Evolutionary conservation across 1,139 yeast species (phyloP).

Genomic region (Suhomyces wounanorum): DNA sequence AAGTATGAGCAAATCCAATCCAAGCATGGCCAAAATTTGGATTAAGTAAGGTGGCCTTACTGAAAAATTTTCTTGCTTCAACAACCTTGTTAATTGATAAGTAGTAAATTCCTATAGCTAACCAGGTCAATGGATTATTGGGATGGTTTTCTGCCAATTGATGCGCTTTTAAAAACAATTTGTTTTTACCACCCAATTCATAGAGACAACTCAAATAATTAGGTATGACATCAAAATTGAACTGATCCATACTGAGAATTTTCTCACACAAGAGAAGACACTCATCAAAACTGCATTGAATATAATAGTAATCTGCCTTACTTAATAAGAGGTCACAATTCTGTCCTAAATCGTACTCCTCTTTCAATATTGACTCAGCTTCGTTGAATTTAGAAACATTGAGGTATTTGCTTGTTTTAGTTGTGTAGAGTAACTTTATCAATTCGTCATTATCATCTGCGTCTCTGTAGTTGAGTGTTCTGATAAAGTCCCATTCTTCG

Average conservation of each 20-base stretch:
- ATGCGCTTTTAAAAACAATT: slow-evolving; percentile 79
- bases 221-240: slow-evolving; percentile 75
- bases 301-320: slow-evolving; percentile 70
- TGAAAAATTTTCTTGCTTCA: slow-evolving; percentile 86
- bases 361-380: slow-evolving; percentile 64
- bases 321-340: slow-evolving; percentile 72
- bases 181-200: slow-evolving; percentile 82
- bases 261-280: slow-evolving; percentile 76
- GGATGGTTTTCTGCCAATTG: slow-evolving; percentile 87
- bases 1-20: slow-evolving; percentile 98
- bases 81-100: slow-evolving; percentile 68
- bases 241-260: slow-evolving; percentile 62
- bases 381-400: slow-evolving; percentile 61
- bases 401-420: slow-evolving; percentile 73
- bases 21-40: slow-evolving; percentile 96
- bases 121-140: slow-evolving; percentile 82
- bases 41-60: slow-evolving; percentile 84
- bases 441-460: slow-evolving; percentile 83
- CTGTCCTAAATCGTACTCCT: slow-evolving; percentile 69
- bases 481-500: slow-evolving; percentile 85
- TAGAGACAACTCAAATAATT: slow-evolving; percentile 81
- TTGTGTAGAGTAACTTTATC: slow-evolving; percentile 71
- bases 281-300: slow-evolving; percentile 78
- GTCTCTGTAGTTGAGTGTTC: slow-evolving; percentile 66
- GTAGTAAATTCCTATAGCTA: slow-evolving; percentile 90